phyloP scores from a whole-genome alignment of 1,284 basidiomycete species.

The Schizophyllum commune region DNA sequence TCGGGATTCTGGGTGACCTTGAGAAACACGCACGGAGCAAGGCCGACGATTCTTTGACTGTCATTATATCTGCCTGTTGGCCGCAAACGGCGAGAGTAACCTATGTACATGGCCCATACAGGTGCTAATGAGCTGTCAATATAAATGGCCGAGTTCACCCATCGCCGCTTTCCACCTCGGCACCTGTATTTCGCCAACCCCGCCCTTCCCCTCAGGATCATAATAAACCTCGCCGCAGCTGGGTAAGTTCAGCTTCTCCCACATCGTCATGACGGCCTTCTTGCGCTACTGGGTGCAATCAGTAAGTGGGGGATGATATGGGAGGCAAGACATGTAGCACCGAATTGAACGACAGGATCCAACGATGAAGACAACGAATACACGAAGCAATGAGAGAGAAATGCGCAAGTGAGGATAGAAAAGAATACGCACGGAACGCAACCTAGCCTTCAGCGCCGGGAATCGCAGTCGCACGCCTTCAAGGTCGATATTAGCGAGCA shows the following conservation, averaged over 20 bases:
- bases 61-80: no score
- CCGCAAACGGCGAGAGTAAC: no score
- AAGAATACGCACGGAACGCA: neutral
- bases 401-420: constrained; percentile 8
- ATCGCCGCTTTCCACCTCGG: no score
- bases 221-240: constrained; percentile 25
- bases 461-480: neutral
- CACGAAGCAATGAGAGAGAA: constrained; percentile 1
- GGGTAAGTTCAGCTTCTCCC: constrained; percentile 21
- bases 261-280: constrained; percentile 14
- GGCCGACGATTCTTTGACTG: no score
- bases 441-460: neutral
- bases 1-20: no score
- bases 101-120: no score
- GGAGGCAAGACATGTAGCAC: neutral
- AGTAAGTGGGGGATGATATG: constrained; percentile 6
- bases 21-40: no score
- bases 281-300: constrained; percentile 22
- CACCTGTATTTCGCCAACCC: constrained; percentile 3
- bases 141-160: no score
- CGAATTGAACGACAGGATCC: neutral
- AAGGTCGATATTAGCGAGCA: neutral
- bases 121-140: no score
- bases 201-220: constrained; percentile 8
- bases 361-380: neutral